Conservation (phyloP, 2,329 filamentous ascomycete species). For the Chaetomium sp. region DNA sequence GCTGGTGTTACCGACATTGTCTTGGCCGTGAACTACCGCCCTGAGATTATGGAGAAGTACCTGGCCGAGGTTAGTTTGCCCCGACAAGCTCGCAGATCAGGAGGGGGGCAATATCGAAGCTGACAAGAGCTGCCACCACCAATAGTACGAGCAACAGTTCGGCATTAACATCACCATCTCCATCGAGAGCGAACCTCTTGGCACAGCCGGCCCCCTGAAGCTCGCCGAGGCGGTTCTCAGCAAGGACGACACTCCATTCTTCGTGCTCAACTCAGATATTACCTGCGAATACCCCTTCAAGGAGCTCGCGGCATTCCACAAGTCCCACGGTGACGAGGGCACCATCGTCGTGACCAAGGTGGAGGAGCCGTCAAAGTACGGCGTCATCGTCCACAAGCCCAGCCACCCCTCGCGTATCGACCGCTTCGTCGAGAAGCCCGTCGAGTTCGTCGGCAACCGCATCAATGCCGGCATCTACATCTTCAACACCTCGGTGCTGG, state of each 20-base stretch:
- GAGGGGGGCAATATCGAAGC: not conserved
- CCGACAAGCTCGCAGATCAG: conserved; percentile 5
- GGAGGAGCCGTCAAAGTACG: conserved; percentile 98
- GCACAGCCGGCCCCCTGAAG: conserved; percentile 93
- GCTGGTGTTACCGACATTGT: conserved; percentile 97
- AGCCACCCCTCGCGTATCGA: conserved; percentile 90
- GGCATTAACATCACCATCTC: conserved; percentile 97
- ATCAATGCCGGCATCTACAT: conserved; percentile 99
- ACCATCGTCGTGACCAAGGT: conserved; percentile 99
- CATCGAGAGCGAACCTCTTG: conserved; percentile 91
- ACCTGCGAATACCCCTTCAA: conserved; percentile 98
- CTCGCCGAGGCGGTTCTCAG: conserved; percentile 87
- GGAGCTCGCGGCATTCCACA: conserved; percentile 89
- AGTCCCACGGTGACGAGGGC: conserved; percentile 87
- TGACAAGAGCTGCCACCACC: conserved; percentile 17
- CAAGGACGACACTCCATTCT: conserved; percentile 94
- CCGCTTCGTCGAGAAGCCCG: conserved; percentile 98
- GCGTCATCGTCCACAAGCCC: conserved; percentile 96
- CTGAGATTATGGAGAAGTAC: conserved; percentile 94
- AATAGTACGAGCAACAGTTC: conserved; percentile 84
- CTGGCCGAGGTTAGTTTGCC: conserved; percentile 73
- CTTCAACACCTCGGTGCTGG: conserved; percentile 86
- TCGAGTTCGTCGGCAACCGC: conserved; percentile 97
- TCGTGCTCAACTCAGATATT: conserved; percentile 97
- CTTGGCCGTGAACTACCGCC: conserved; percentile 96